Percentiles rank a stretch among this genome's conserved stretches.
These are phyloP conservation scores for Tulasnella sp. DNA, from an alignment of 768 basidiomycete species.

Conservation along the genomic window DNA sequence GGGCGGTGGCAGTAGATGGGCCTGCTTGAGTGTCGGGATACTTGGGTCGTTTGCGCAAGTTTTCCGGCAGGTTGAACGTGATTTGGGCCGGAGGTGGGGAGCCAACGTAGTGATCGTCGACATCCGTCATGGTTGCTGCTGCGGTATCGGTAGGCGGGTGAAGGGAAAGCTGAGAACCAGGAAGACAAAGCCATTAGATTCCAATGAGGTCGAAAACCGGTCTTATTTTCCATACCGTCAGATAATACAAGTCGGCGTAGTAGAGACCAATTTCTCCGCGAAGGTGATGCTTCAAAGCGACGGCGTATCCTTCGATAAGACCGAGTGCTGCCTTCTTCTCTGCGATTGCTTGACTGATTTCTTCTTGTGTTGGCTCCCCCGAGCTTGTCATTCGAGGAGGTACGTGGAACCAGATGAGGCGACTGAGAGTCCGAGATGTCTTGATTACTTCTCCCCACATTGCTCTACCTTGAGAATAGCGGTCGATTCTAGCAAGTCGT, in stretches of 20 bases:
- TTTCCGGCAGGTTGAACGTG: constrained; percentile 15
- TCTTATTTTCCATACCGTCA: neutral
- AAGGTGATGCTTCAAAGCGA: constrained; percentile 25
- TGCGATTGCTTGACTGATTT: constrained; percentile 3
- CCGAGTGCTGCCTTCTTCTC: constrained; percentile 24
- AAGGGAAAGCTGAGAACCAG: neutral
- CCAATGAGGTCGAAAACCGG: neutral
- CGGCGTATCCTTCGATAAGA: constrained; percentile 26
- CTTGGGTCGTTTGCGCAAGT: constrained; percentile 8
- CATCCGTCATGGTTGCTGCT: neutral
- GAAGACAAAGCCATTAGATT: neutral
- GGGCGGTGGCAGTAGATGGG: neutral
- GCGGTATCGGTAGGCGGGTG: neutral
- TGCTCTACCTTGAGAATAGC: constrained; percentile 16
- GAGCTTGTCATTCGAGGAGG: neutral
- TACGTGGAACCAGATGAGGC: constrained; percentile 24
- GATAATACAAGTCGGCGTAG: constrained; percentile 22
- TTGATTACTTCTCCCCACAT: constrained; percentile 26
- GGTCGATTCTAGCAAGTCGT: neutral
- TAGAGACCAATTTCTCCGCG: constrained; percentile 23
- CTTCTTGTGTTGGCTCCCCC: constrained; percentile 11
- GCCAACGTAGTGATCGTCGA: neutral
- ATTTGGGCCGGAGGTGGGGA: constrained; percentile 19
- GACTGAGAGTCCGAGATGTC: constrained; percentile 11
- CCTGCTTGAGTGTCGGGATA: neutral